Evolutionary conservation across 192 early-diverging fungal genomes (phyloP).

Genomic region (Umbelopsis ramanniana): DNA sequence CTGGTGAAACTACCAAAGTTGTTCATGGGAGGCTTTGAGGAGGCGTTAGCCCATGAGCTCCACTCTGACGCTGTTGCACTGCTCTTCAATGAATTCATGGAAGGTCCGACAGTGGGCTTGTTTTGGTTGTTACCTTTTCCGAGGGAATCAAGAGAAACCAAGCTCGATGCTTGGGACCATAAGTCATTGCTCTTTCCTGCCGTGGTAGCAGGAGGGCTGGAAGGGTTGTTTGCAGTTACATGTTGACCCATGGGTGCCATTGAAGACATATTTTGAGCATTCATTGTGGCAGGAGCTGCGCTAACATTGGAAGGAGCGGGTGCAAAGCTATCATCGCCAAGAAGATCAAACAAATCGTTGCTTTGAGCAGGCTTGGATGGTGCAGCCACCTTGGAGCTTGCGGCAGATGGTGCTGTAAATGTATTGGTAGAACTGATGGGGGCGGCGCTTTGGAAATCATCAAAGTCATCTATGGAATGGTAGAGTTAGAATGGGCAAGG

Average conservation of each 20-base stretch:
- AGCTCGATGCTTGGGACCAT: conserved; percentile 68
- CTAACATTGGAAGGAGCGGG: neutral
- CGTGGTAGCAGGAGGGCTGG: neutral
- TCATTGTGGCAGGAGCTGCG: neutral
- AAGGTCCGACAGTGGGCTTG: conserved; percentile 51
- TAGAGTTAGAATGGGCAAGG: neutral
- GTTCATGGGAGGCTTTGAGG: neutral
- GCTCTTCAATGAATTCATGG: conserved; percentile 59
- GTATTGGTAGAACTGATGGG: conserved; percentile 29
- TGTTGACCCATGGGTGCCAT: neutral
- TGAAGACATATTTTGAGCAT: neutral
- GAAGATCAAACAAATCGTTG: conserved; percentile 36
- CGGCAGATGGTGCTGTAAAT: conserved; percentile 28
- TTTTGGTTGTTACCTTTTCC: conserved; percentile 53
- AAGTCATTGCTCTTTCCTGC: conserved; percentile 24
- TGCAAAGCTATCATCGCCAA: conserved; percentile 32
- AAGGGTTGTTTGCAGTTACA: neutral
- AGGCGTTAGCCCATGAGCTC: conserved; percentile 34
- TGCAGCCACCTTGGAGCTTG: conserved; percentile 26
- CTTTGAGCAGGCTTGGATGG: conserved; percentile 28
- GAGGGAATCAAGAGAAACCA: conserved; percentile 76
- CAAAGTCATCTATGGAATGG: conserved; percentile 57
- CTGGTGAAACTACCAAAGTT: neutral
- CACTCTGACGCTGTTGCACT: conserved; percentile 36
- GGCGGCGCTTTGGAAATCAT: conserved; percentile 68